Conservation (phyloP, 345 rosid species). For the Rubroshorea leprosula region DNA sequence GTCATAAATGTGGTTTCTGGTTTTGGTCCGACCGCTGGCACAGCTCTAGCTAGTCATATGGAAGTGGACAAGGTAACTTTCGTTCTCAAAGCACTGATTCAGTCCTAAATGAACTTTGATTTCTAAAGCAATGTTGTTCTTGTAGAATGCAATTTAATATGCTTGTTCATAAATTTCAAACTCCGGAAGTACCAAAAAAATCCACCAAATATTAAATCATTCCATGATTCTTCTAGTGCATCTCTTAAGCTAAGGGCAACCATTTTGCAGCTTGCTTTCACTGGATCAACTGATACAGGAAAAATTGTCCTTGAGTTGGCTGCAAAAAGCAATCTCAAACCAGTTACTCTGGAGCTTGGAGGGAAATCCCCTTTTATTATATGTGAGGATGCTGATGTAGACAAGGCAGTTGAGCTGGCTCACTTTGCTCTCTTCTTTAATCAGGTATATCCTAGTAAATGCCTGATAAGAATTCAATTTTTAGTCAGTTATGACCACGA, state of each 20-base stretch:
- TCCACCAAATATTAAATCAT: neutral
- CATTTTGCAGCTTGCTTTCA: conserved; percentile 57
- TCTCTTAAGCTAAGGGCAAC: neutral
- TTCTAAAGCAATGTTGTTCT: no score
- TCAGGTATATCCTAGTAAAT: conserved; percentile 32
- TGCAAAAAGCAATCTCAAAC: conserved; percentile 64
- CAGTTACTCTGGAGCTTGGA: conserved; percentile 68
- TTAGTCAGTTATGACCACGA: neutral
- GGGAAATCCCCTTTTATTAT: conserved; percentile 73
- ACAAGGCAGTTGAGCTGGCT: conserved; percentile 57
- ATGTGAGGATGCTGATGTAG: conserved; percentile 72
- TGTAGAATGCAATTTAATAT: no score
- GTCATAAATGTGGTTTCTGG: conserved; percentile 65
- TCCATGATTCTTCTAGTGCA: neutral
- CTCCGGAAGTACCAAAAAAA: no score
- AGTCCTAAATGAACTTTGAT: no score
- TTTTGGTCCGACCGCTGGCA: conserved; percentile 60
- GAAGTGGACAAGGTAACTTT: conserved; percentile 59
- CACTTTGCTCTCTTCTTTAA: conserved; percentile 67
- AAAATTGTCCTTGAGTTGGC: conserved; percentile 50
- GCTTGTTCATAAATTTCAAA: no score
- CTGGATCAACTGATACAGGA: conserved; percentile 61
- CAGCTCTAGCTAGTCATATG: conserved; percentile 65
- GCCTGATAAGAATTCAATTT: neutral
- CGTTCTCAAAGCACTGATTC: neutral